A percentile compares a stretch with the other conserved stretches of the same genome.
Evolutionary conservation across 2,329 filamentous ascomycete species (phyloP).

Genomic region (Atkinsonella hypoxylon): DNA sequence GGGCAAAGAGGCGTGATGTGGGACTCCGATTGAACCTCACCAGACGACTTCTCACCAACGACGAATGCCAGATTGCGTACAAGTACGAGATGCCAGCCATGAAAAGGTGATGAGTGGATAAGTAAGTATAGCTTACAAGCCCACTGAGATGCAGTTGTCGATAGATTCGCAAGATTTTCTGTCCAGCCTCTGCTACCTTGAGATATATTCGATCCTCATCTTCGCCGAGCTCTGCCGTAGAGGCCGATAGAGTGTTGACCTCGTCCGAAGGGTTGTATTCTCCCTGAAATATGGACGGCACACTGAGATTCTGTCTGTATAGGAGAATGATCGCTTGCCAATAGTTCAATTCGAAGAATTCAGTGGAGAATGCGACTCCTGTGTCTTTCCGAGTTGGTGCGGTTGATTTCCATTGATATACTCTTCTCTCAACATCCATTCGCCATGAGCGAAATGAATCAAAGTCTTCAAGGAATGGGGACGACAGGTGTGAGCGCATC

Average conservation of each 20-base stretch:
- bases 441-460: constrained; percentile 83
- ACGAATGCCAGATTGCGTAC: constrained; percentile 95
- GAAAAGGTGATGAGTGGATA: constrained; percentile 92
- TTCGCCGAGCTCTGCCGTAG: constrained; percentile 54
- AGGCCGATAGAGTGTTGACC: constrained; percentile 49
- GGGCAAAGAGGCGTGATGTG: background rate
- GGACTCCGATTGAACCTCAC: constrained; percentile 37
- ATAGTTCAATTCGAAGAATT: constrained; percentile 91
- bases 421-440: constrained; percentile 68
- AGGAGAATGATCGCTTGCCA: constrained; percentile 97
- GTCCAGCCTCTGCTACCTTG: constrained; percentile 89
- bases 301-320: constrained; percentile 79
- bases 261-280: constrained; percentile 59
- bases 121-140: constrained; percentile 89
- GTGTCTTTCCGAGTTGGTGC: constrained; percentile 69
- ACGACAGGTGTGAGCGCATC: constrained; percentile 68
- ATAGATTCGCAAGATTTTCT: constrained; percentile 84
- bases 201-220: constrained; percentile 88
- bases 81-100: constrained; percentile 95
- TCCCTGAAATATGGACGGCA: constrained; percentile 71
- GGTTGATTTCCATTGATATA: constrained; percentile 77
- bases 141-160: constrained; percentile 77
- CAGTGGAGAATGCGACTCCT: constrained; percentile 77
- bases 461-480: constrained; percentile 74
- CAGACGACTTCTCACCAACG: constrained; percentile 72